These are phyloP conservation scores for cucumber (Cucumis sativus) DNA, from an alignment of 306 rosid species.

Conservation along the genomic window Cucumber_9930_V3 NC_026655.2:3956501-3957000, in stretches of 20 bases:
- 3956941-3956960: slow-evolving; percentile 43
- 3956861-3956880: slow-evolving; percentile 37
- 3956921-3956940: slow-evolving; percentile 34
- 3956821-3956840: slow-evolving; percentile 29
- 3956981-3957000: slow-evolving; percentile 99
- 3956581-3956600: slow-evolving; percentile 26
- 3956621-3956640: slow-evolving; percentile 69
- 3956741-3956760: slow-evolving; percentile 35
- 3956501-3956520: no score
- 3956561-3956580: background rate
- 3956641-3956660: slow-evolving; percentile 78
- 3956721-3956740: slow-evolving; percentile 41
- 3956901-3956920: slow-evolving; percentile 35
- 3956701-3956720: slow-evolving; percentile 30
- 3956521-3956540: no score
- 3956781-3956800: slow-evolving; percentile 31
- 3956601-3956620: slow-evolving; percentile 41
- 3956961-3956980: slow-evolving; percentile 75
- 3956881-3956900: slow-evolving; percentile 36
- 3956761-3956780: slow-evolving; percentile 24
- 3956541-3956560: background rate
- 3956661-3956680: slow-evolving; percentile 60
- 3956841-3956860: slow-evolving; percentile 42
- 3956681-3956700: slow-evolving; percentile 30
- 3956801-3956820: slow-evolving; percentile 29